phyloP scores from a whole-genome alignment of 345 rosid genomes.

The Mercurialis annua region DNA sequence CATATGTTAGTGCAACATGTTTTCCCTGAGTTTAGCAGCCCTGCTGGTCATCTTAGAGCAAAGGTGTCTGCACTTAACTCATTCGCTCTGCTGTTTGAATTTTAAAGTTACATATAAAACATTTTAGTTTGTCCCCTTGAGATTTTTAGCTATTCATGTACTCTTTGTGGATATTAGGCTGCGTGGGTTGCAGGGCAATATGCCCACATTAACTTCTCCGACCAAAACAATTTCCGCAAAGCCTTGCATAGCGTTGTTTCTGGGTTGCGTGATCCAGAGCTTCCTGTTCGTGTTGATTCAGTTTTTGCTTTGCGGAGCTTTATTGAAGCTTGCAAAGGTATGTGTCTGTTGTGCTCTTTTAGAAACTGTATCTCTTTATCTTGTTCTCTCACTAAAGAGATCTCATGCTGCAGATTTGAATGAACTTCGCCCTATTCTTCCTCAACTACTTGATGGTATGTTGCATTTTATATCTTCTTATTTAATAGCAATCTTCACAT shows the following conservation, averaged over 20 bases:
- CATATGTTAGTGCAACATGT: conserved; percentile 95
- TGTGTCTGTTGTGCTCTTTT: conserved; percentile 12
- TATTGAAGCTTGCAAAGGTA: conserved; percentile 93
- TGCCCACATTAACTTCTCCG: conserved; percentile 77
- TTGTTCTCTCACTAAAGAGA: conserved; percentile 4
- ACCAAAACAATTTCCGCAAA: conserved; percentile 74
- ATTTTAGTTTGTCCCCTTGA: background rate
- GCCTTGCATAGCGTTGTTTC: conserved; percentile 85
- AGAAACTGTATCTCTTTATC: background rate
- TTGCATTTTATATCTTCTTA: background rate
- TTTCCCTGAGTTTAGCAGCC: conserved; percentile 92
- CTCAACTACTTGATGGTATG: conserved; percentile 92
- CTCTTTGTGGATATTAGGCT: conserved; percentile 48
- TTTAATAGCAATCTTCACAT: background rate
- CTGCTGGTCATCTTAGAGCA: conserved; percentile 94
- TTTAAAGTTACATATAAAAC: background rate
- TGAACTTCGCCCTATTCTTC: conserved; percentile 96
- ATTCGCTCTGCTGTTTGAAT: background rate
- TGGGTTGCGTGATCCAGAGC: conserved; percentile 90
- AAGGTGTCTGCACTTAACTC: conserved; percentile 45
- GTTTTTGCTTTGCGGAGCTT: conserved; percentile 93
- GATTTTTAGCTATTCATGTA: background rate
- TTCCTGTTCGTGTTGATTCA: conserved; percentile 98
- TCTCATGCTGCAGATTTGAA: conserved; percentile 63
- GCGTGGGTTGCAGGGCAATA: conserved; percentile 99